Evolutionary conservation across 306 rosid species (phyloP).

Genomic region (Hylodesmum podocarpum): DNA sequence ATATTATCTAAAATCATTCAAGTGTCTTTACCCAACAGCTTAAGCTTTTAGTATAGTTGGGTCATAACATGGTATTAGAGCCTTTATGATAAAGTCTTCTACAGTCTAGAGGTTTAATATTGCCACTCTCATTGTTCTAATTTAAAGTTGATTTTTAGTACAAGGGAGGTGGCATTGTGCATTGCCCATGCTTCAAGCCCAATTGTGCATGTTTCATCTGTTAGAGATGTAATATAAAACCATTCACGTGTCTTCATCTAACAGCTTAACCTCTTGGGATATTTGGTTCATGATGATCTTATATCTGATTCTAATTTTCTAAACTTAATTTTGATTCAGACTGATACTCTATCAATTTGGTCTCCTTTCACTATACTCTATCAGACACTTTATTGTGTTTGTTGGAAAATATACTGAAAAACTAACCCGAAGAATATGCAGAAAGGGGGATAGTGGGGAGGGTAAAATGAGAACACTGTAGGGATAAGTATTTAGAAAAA

Average conservation of each 20-base stretch:
- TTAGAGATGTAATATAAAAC: not conserved
- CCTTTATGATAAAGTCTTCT: not conserved
- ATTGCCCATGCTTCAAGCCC: not conserved
- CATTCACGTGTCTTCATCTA: not conserved
- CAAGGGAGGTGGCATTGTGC: not conserved
- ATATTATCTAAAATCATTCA: not conserved
- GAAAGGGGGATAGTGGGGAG: not conserved
- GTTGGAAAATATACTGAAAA: not conserved
- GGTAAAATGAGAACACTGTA: not conserved
- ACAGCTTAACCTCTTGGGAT: not conserved
- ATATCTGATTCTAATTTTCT: not conserved
- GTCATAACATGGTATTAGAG: not conserved
- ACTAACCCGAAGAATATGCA: not conserved
- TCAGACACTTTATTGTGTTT: not conserved
- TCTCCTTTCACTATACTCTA: not conserved
- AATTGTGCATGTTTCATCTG: too few relatives aligned
- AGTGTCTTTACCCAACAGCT: not conserved
- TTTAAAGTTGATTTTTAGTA: not conserved
- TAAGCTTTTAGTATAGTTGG: not conserved
- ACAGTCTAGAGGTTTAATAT: not conserved
- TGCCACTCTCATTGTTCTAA: not conserved
- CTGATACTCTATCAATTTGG: not conserved
- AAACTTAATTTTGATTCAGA: not conserved
- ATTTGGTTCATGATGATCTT: not conserved
- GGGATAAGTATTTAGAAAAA: not conserved